Percentiles rank a stretch among this genome's conserved stretches.
Conservation (phyloP, 1,284 basidiomycete genomes). For the Puccinia sorghi region DNA sequence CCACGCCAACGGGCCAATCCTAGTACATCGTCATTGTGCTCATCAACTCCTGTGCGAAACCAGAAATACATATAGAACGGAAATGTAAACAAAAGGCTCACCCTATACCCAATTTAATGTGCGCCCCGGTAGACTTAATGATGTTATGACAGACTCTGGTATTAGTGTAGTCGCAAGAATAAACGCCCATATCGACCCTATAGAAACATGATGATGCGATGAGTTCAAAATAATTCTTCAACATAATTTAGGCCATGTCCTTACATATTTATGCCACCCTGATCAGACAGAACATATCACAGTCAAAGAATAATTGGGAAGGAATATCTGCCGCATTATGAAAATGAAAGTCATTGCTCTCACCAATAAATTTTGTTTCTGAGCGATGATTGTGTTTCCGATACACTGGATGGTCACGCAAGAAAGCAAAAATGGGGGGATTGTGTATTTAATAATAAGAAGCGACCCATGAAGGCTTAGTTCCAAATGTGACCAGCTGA, state of each 20-base stretch:
- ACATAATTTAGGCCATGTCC: neutral
- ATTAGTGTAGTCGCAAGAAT: constrained; percentile 36
- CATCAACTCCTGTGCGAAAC: neutral
- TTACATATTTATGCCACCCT: constrained; percentile 50
- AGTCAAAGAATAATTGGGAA: neutral
- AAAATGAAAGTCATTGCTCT: neutral
- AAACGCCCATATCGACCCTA: constrained; percentile 47
- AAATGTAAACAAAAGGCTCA: constrained; percentile 1
- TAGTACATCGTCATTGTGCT: neutral
- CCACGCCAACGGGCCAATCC: constrained; percentile 47
- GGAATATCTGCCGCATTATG: neutral
- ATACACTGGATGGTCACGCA: constrained; percentile 4
- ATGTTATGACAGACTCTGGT: constrained; percentile 44
- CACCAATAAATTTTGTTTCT: constrained; percentile 42
- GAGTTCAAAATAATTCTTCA: neutral
- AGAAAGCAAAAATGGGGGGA: neutral
- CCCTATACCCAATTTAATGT: constrained; percentile 49
- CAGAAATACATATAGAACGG: neutral
- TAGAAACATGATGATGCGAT: neutral
- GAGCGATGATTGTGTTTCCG: constrained; percentile 49
- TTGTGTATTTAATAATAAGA: neutral
- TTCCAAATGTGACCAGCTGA: neutral
- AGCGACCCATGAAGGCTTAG: neutral
- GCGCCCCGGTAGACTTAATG: constrained; percentile 39
- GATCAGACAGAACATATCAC: neutral